Conservation (phyloP, 768 basidiomycete species). For the Jaapia argillacea region DNA sequence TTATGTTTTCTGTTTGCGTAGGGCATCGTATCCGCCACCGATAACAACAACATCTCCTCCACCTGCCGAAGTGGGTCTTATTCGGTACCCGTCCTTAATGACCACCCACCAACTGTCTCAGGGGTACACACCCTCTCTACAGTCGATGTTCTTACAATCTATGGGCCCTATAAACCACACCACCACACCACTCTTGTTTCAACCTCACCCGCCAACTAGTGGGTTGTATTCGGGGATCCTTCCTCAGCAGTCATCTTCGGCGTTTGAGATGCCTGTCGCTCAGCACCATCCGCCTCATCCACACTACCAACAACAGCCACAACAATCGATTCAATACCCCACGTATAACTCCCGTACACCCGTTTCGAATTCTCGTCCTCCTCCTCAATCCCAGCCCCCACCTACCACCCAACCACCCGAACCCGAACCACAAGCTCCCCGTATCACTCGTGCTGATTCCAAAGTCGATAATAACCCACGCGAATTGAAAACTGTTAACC, state of each 20-base stretch:
- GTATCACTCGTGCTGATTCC: conserved; percentile 17
- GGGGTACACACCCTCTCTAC: conserved; percentile 69
- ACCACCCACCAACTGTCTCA: conserved; percentile 68
- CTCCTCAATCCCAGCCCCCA: conserved; percentile 10
- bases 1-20: conserved; percentile 7
- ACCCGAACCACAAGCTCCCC: conserved; percentile 10
- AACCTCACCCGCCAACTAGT: conserved; percentile 14
- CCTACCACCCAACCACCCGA: conserved; percentile 11
- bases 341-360: no score
- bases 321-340: no score
- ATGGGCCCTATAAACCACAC: conserved; percentile 22
- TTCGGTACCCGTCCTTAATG: conserved; percentile 68
- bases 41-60: conserved; percentile 66
- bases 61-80: conserved; percentile 34
- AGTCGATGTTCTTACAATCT: conserved; percentile 55
- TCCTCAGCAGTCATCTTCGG: no score
- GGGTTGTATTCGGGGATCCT: no score
- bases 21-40: conserved; percentile 38
- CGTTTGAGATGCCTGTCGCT: no score
- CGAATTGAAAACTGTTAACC: conserved; percentile 50
- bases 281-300: no score
- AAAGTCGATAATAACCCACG: conserved; percentile 5
- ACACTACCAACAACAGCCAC: no score
- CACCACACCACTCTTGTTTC: conserved; percentile 36
- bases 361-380: no score